These are phyloP conservation scores for Termitomyces sp. DNA, from an alignment of 768 basidiomycete genomes.

Conservation along the genomic window DNA sequence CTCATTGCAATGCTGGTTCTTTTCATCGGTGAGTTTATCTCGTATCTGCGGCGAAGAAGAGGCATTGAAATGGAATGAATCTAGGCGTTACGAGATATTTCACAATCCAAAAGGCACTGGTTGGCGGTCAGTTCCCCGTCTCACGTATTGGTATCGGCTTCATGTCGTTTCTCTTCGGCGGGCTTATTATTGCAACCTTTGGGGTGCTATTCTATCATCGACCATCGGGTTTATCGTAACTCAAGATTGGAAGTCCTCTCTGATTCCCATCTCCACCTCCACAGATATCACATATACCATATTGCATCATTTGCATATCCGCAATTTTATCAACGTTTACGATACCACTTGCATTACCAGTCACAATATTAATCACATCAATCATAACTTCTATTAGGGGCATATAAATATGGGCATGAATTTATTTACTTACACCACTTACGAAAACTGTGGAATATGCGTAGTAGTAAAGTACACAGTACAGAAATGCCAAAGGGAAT, in stretches of 20 bases:
- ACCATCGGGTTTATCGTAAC: neutral
- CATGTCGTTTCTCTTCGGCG: conserved; percentile 3
- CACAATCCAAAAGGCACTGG: conserved; percentile 10
- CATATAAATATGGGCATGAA: neutral
- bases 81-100: conserved; percentile 12
- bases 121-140: conserved; percentile 12
- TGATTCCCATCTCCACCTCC: neutral
- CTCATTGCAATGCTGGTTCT: conserved; percentile 32
- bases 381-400: neutral
- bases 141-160: conserved; percentile 4
- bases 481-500: neutral
- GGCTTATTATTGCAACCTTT: conserved; percentile 7
- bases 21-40: conserved; percentile 14
- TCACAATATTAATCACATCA: neutral
- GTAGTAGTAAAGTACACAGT: neutral
- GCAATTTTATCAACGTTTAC: no score
- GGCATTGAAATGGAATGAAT: neutral
- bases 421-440: neutral
- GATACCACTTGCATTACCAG: neutral
- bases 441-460: neutral
- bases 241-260: neutral
- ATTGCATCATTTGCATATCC: neutral
- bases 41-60: neutral
- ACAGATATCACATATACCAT: neutral
- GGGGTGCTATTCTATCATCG: neutral